These are phyloP conservation scores for Sindora glabra DNA, from an alignment of 306 rosid genomes.

Conservation along the genomic window DNA sequence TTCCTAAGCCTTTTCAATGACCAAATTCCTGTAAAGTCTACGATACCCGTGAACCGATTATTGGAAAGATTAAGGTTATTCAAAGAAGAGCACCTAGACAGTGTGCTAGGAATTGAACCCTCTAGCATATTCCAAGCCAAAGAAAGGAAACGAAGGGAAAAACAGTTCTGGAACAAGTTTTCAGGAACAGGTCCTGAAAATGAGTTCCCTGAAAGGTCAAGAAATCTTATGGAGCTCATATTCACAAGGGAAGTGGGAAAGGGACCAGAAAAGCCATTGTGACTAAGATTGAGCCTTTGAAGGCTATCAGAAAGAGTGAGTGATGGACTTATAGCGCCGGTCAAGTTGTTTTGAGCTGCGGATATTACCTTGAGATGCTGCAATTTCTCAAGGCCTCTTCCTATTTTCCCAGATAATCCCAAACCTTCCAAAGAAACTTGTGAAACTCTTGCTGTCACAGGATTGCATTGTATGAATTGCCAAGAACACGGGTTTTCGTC, in stretches of 20 bases:
- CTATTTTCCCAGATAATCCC: constrained; percentile 54
- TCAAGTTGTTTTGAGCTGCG: constrained; percentile 60
- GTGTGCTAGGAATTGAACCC: constrained; percentile 53
- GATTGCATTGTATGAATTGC: constrained; percentile 53
- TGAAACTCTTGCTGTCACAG: constrained; percentile 40
- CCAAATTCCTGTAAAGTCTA: constrained; percentile 55
- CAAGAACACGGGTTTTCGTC: constrained; percentile 69
- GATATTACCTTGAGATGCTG: constrained; percentile 57
- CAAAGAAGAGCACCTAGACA: constrained; percentile 47
- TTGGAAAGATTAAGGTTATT: constrained; percentile 57
- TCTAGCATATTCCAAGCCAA: constrained; percentile 53
- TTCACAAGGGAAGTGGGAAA: constrained; percentile 43
- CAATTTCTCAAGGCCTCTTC: constrained; percentile 72
- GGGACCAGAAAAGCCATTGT: constrained; percentile 48
- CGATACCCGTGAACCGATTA: constrained; percentile 49
- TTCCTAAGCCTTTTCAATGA: constrained; percentile 50
- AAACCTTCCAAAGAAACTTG: constrained; percentile 51
- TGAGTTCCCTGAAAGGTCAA: constrained; percentile 68
- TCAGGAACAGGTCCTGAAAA: constrained; percentile 53
- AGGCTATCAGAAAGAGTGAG: constrained; percentile 46
- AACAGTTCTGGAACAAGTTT: constrained; percentile 32
- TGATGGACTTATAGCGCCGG: constrained; percentile 35
- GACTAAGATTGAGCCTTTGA: constrained; percentile 54
- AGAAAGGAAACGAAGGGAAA: constrained; percentile 48
- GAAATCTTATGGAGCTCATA: constrained; percentile 43